A percentile compares a stretch with the other conserved stretches of the same genome.
phyloP scores from a whole-genome alignment of 2,329 filamentous ascomycete species.

The Fusarium coffeatum region DNA sequence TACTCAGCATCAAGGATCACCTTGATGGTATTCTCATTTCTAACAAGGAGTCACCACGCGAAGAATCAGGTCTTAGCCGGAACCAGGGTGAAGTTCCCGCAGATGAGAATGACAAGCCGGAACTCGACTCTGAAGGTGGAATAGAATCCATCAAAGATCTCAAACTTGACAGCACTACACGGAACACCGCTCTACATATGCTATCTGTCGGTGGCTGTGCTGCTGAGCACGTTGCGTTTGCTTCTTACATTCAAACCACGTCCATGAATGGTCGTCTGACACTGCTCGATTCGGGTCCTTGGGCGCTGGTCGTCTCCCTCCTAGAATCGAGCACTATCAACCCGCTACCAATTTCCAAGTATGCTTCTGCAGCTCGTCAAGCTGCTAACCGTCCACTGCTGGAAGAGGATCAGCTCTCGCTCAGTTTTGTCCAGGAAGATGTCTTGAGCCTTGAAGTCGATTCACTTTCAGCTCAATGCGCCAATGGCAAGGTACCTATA shows the following conservation, averaged over 20 bases:
- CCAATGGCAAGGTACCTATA: slow-evolving; percentile 51
- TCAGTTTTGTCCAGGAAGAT: slow-evolving; percentile 61
- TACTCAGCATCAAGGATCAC: slow-evolving; percentile 55
- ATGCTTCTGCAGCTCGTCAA: slow-evolving; percentile 61
- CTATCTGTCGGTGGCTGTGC: slow-evolving; percentile 68
- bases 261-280: slow-evolving; percentile 58
- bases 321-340: slow-evolving; percentile 68
- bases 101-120: not conserved
- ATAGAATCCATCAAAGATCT: slow-evolving; percentile 7
- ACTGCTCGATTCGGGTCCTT: slow-evolving; percentile 86
- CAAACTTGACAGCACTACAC: slow-evolving; percentile 13
- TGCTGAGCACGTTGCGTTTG: slow-evolving; percentile 70
- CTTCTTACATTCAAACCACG: slow-evolving; percentile 54
- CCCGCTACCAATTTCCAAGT: slow-evolving; percentile 62
- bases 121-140: not conserved
- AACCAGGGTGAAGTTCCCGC: not conserved
- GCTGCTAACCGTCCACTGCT: slow-evolving; percentile 61
- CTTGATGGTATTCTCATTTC: slow-evolving; percentile 46
- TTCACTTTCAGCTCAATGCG: slow-evolving; percentile 50
- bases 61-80: slow-evolving; percentile 9
- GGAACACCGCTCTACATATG: slow-evolving; percentile 50
- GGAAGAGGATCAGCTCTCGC: slow-evolving; percentile 51
- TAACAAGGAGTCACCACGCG: not conserved
- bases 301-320: slow-evolving; percentile 71
- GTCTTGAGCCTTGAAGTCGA: slow-evolving; percentile 56